Percentiles rank a stretch among this genome's conserved stretches.
Conservation (phyloP, 306 rosid genomes). For the Parietaria judaica region DNA sequence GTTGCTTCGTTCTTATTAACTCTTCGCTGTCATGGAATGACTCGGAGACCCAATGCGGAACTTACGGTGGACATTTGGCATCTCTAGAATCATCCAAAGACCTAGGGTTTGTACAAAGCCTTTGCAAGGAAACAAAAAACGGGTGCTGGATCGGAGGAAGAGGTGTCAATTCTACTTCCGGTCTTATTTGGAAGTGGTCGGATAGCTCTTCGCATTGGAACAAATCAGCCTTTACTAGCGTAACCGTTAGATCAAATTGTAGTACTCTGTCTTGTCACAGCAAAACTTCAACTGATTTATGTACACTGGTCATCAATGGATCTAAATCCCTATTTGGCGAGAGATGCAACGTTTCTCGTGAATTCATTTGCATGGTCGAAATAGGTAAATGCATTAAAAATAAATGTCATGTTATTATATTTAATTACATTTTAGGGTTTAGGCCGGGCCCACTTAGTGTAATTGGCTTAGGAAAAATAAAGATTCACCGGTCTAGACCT, state of each 20-base stretch:
- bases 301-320: conserved; percentile 47
- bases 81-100: conserved; percentile 50
- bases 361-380: conserved; percentile 61
- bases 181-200: conserved; percentile 71
- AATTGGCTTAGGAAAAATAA: too few relatives aligned
- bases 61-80: conserved; percentile 64
- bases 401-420: too few relatives aligned
- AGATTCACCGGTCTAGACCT: too few relatives aligned
- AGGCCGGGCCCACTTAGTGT: too few relatives aligned
- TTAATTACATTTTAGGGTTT: too few relatives aligned
- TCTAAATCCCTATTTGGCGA: conserved; percentile 37
- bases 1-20: conserved; percentile 49
- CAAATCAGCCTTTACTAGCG: conserved; percentile 33
- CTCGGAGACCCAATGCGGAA: conserved; percentile 57
- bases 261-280: conserved; percentile 34
- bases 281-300: conserved; percentile 33
- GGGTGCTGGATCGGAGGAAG: conserved; percentile 94
- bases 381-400: too few relatives aligned
- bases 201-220: conserved; percentile 65
- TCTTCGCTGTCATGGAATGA: conserved; percentile 63
- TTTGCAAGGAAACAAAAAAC: conserved; percentile 34
- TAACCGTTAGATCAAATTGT: conserved; percentile 35
- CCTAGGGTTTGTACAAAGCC: conserved; percentile 40
- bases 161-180: conserved; percentile 36
- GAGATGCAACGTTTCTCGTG: conserved; percentile 46